Base-by-base conservation (phyloP, 192 early-diverging fungal species). In the Thamnidium elegans region DNA sequence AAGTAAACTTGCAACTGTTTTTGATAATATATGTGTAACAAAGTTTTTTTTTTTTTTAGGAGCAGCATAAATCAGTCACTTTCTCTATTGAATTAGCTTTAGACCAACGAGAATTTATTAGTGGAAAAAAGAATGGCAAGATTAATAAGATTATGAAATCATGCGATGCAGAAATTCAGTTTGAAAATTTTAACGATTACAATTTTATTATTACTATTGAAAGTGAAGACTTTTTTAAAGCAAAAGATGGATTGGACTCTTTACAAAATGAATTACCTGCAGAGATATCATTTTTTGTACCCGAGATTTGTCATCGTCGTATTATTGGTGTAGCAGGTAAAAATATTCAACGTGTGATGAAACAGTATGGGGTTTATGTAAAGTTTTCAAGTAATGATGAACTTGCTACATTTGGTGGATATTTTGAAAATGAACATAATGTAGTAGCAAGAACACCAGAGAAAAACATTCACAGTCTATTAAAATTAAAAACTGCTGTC, bases 321-420 rank as follows among this genome's bases (percentile, higher is more conserved):
- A 92, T 92, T 55, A 92, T 92, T 47, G 90, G 90, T 15, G 88
- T 90, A 14, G 89, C 87, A 3, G 90, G 90, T 54, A 90, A 90
- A 53, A 92, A 91, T 58, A 91, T 92, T 58, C 90, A 92, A 68
- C 78, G 88, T 39, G 91, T 92, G 67, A 92, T 92, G 90, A 91
- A 91, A 63, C 85, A 89, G 55, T 89, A 74, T 66, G 90, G 89
- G 23, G 90, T 91, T 0, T 92, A 90, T 56, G 89, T 92, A 47
- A 92, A 92, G 71, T 92, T 92, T 59, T 87, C 84, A 7, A 88
- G 87, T 53, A 83, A 85, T 0, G 90, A 91, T 30, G 90, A 92
- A 63, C 87, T 81, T 67, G 81, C 84, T 7, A 72, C 73, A 15
- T 62, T 89, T 1, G 90, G 90, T 20, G 90, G 90, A 0, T 92